Evolutionary conservation across 108 stramenopile species (phyloP).

Genomic region (Cyclostephanos invisitatus): DNA sequence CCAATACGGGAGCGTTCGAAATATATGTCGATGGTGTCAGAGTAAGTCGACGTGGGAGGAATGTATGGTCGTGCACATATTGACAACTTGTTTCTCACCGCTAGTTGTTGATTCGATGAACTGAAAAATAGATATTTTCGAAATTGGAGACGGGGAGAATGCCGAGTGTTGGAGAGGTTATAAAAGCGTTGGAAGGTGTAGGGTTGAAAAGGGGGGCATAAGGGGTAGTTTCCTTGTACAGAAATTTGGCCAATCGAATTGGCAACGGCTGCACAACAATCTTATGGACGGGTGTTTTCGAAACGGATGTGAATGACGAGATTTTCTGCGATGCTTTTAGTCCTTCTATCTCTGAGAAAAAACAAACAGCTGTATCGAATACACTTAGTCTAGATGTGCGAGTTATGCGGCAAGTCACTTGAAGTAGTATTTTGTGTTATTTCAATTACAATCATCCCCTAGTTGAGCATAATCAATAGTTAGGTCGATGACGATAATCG

Average conservation of each 20-base stretch:
- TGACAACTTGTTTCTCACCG: neutral
- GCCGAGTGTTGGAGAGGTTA: conserved; percentile 41
- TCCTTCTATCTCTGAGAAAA: conserved; percentile 1
- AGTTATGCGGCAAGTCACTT: neutral
- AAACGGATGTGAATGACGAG: conserved; percentile 45
- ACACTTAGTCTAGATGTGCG: neutral
- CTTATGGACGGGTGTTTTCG: conserved; percentile 1
- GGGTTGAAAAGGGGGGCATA: conserved; percentile 35
- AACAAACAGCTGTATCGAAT: neutral
- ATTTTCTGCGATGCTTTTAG: neutral
- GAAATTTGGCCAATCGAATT: neutral
- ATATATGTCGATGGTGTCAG: conserved; percentile 33
- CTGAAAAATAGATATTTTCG: conserved; percentile 35
- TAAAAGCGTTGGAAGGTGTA: conserved; percentile 34
- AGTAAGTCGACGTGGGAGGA: conserved; percentile 21
- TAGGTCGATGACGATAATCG: neutral
- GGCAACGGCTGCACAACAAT: neutral
- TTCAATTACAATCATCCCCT: too few species aligned
- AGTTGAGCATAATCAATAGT: too few species aligned
- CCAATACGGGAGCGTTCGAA: conserved; percentile 46
- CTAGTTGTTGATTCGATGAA: neutral
- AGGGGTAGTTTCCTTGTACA: neutral
- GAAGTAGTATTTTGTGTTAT: neutral
- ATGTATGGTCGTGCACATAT: neutral
- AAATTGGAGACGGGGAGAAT: conserved; percentile 48